These are phyloP conservation scores for Cutaneotrichosporon sp. DNA, from an alignment of 1,284 basidiomycete genomes.

Conservation along the genomic window DNA sequence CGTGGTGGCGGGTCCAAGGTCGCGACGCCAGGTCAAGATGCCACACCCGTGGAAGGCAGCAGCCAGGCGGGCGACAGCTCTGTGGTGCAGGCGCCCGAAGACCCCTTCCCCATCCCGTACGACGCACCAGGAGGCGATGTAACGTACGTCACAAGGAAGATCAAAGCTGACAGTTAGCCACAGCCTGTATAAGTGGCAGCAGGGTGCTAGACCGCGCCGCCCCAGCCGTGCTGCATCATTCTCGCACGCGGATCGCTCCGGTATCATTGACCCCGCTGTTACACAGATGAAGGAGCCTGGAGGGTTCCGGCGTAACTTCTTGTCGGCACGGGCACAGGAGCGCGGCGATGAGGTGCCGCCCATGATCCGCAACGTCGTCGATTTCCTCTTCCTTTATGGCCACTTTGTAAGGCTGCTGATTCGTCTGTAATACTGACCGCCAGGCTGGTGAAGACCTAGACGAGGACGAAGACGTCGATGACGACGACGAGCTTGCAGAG, in stretches of 20 bases:
- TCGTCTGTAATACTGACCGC: conserved; percentile 1
- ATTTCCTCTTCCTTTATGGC: conserved; percentile 87
- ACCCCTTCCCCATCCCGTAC: conserved; percentile 80
- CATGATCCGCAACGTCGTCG: conserved; percentile 80
- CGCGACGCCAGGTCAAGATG: conserved; percentile 17
- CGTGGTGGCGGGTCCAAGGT: conserved; percentile 54
- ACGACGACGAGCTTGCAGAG: conserved; percentile 53
- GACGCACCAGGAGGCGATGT: conserved; percentile 81
- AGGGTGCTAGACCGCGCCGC: conserved; percentile 64
- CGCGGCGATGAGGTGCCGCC: conserved; percentile 64
- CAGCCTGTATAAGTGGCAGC: conserved; percentile 89
- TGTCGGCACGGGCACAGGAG: conserved; percentile 68
- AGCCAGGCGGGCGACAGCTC: conserved; percentile 25
- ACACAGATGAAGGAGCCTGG: conserved; percentile 90
- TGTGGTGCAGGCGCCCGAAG: conserved; percentile 37
- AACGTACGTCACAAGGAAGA: conserved; percentile 63
- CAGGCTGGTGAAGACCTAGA: conserved; percentile 93
- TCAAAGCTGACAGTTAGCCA: conserved; percentile 59
- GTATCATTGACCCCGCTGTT: conserved; percentile 64
- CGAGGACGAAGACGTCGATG: conserved; percentile 69
- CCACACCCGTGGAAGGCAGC: conserved; percentile 8
- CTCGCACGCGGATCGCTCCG: conserved; percentile 60
- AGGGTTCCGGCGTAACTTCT: conserved; percentile 85
- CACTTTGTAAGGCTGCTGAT: conserved; percentile 71
- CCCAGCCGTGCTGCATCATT: conserved; percentile 65